Base-by-base conservation (phyloP, 768 basidiomycete species). In the Kwoniella mangroviensis region DNA sequence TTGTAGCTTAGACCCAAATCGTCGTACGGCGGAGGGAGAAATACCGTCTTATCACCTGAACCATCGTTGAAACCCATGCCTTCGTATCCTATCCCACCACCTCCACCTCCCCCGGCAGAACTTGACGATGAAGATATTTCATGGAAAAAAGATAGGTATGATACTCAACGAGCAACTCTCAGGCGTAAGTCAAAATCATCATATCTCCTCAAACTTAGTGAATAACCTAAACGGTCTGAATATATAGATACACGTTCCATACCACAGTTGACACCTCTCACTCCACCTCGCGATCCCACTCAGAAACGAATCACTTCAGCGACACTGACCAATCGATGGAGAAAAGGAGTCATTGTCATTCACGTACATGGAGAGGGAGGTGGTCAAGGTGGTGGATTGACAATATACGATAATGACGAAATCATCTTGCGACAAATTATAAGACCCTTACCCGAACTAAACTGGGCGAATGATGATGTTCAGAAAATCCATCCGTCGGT, bases 401-500 rank as follows among this genome's bases (percentile, higher is more conserved):
- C 55, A 11, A 65, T 70, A n/a, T 70, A 65, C 40, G 62, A 52
- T 10, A 52, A 51, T 21, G 63, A 58, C 56, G 45, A 61, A 5
- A 54, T 57, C 21, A 43, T 64, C 15, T 51, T 55, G 28, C 41
- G 49, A 7, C 55, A 43, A 24, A 26, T 34, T 22, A 21, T 64
- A 19, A 42, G 42, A 55, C 34, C 65, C 1, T 10, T 67, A 21
- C 70, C 59, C 11, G 45, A 41, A 43, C 54, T 54, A 7, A 62
- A 21, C 3, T 66, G 65, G 65, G 40, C 56, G 22, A 42, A 21
- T n/a, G 63, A 63, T 22, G 67, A 60, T 56, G 55, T 72, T 17
- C 71, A 72, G 43, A 53, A 51, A 53, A 54, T 72, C 12, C 67
- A 72, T 55, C 42, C 45, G 15, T 68, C 71, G 7, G 71, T 68